Evolutionary conservation across 1,139 yeast species (phyloP).

Genomic region (Pichia sp.): DNA sequence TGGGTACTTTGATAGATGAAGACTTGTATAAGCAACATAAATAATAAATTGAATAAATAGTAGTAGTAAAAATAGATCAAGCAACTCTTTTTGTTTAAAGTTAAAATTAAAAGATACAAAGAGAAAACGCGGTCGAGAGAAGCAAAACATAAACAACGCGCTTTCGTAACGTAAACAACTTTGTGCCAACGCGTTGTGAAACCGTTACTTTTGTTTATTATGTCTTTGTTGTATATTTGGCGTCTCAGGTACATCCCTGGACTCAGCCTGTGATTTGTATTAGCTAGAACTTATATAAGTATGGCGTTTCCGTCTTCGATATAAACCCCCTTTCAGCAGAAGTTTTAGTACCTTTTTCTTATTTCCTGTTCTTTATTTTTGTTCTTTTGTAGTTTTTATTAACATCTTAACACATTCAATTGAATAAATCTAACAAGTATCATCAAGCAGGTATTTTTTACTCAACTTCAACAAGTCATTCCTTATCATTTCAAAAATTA

Average conservation of each 20-base stretch:
- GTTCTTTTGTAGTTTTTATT: background rate
- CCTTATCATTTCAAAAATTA: constrained; percentile 9
- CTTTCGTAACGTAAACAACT: constrained; percentile 14
- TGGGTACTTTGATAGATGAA: constrained; percentile 35
- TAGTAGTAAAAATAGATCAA: background rate
- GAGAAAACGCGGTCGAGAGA: background rate
- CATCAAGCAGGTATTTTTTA: background rate
- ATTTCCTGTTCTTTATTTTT: background rate
- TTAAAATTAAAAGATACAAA: background rate
- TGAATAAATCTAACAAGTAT: background rate
- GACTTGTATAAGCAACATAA: constrained; percentile 15
- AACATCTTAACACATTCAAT: background rate
- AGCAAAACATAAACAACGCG: background rate
- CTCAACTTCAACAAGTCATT: constrained; percentile 22
- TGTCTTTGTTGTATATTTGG: background rate
- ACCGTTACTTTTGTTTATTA: background rate
- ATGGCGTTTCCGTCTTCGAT: background rate
- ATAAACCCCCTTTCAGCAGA: background rate
- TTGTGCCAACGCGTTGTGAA: background rate
- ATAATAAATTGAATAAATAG: background rate
- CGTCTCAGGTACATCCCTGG: background rate
- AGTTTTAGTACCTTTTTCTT: background rate
- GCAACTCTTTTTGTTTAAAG: background rate
- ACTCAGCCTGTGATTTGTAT: background rate
- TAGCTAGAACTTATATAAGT: background rate